phyloP scores from a whole-genome alignment of 768 basidiomycete genomes.

The Lyophyllum atratum region DNA sequence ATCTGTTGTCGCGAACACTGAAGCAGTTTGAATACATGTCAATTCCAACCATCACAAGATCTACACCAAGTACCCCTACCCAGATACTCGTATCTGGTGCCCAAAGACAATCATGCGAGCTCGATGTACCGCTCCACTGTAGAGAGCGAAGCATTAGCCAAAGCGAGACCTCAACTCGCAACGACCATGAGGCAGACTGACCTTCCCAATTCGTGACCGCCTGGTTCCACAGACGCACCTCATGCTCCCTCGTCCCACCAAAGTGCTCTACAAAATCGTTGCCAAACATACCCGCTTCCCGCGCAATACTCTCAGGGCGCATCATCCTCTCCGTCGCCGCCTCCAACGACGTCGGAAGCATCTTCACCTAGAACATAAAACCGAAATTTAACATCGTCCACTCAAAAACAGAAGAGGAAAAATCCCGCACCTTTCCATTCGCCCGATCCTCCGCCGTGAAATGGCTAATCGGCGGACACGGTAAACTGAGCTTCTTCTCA shows the following conservation, averaged over 20 bases:
- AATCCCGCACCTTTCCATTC: slow-evolving; percentile 49
- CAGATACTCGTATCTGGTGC: too few species aligned
- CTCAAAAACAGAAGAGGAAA: neutral
- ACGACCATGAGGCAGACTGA: slow-evolving; percentile 33
- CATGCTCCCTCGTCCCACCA: slow-evolving; percentile 93
- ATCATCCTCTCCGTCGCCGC: slow-evolving; percentile 83
- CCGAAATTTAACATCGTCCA: slow-evolving; percentile 17
- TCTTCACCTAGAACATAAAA: slow-evolving; percentile 50
- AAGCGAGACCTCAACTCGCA: neutral
- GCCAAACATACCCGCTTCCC: slow-evolving; percentile 75
- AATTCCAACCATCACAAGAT: too few species aligned
- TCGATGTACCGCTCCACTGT: slow-evolving; percentile 87
- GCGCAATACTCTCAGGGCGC: slow-evolving; percentile 73
- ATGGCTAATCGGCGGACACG: slow-evolving; percentile 69
- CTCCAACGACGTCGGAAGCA: slow-evolving; percentile 80
- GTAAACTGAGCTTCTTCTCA: slow-evolving; percentile 67
- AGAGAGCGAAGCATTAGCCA: slow-evolving; percentile 12
- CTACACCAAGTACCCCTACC: too few species aligned
- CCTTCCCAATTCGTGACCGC: slow-evolving; percentile 96
- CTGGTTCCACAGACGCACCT: slow-evolving; percentile 82
- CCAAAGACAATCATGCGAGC: slow-evolving; percentile 49
- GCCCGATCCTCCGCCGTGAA: slow-evolving; percentile 56
- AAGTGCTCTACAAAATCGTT: slow-evolving; percentile 93
- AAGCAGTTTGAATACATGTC: too few species aligned
- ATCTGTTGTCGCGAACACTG: too few species aligned